Conservation (phyloP, 2,329 filamentous ascomycete species). For the Penicillium hordei region DNA sequence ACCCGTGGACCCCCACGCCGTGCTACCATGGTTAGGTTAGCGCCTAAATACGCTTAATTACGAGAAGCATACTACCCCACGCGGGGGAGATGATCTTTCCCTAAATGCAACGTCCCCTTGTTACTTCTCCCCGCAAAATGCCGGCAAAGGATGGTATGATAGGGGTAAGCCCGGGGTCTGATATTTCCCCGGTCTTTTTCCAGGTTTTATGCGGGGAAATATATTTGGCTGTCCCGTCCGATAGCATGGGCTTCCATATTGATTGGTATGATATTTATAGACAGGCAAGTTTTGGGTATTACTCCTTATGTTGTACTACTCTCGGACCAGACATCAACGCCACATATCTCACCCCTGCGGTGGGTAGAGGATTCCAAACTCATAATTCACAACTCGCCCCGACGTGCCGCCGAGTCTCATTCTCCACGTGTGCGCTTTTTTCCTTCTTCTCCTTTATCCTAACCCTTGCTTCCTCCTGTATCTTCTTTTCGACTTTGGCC, state of each 20-base stretch:
- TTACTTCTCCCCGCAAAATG: neutral
- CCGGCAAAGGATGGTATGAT: neutral
- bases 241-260: neutral
- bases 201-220: neutral
- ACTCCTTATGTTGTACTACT: neutral
- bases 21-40: neutral
- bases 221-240: neutral
- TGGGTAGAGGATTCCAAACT: neutral
- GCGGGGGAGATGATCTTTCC: constrained; percentile 1
- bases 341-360: constrained; percentile 1
- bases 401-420: constrained; percentile 1
- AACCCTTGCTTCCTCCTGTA: constrained; percentile 4
- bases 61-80: constrained; percentile 4
- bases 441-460: constrained; percentile 6
- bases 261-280: neutral
- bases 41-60: neutral
- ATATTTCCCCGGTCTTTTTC: constrained; percentile 4
- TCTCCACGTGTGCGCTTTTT: constrained; percentile 3
- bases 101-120: neutral
- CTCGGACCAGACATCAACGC: neutral
- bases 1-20: neutral
- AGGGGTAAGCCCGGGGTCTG: constrained; percentile 1
- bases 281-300: too few relatives aligned
- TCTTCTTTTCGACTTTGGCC: neutral
- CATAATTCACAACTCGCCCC: neutral